A percentile compares a stretch with the other conserved stretches of the same genome.
Conservation (phyloP, 2,329 filamentous ascomycete species). For the Ophiosphaerella narmari region DNA sequence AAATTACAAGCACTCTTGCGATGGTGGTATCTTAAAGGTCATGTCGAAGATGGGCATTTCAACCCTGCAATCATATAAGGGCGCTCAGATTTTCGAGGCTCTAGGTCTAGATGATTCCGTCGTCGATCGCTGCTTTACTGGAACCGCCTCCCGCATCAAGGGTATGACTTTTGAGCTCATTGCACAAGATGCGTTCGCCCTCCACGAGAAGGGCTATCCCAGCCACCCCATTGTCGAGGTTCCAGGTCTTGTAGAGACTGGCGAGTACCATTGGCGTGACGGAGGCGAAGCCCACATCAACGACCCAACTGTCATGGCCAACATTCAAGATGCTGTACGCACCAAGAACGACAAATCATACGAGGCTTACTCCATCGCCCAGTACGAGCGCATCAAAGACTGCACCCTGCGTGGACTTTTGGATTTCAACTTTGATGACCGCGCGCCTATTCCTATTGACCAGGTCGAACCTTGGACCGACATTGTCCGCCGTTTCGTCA, state of each 20-base stretch:
- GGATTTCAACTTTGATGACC: constrained; percentile 93
- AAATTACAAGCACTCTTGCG: constrained; percentile 96
- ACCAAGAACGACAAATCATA: constrained; percentile 99
- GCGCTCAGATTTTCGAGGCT: constrained; percentile 96
- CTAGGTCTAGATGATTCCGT: constrained; percentile 91
- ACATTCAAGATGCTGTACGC: constrained; percentile 94
- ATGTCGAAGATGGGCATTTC: constrained; percentile 99
- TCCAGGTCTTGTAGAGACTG: constrained; percentile 84
- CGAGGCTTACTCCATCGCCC: constrained; percentile 89
- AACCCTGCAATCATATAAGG: constrained; percentile 94
- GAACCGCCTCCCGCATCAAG: constrained; percentile 91
- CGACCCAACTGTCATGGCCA: constrained; percentile 91
- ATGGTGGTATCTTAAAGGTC: constrained; percentile 95
- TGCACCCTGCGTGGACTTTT: constrained; percentile 93
- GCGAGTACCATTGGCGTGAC: constrained; percentile 98
- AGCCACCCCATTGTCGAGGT: constrained; percentile 76
- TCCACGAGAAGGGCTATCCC: constrained; percentile 92
- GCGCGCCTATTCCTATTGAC: constrained; percentile 84
- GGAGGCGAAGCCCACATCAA: constrained; percentile 95
- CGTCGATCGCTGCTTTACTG: constrained; percentile 91
- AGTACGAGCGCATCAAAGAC: constrained; percentile 95
- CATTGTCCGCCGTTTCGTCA: constrained; percentile 94
- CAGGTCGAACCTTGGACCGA: constrained; percentile 98
- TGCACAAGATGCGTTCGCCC: constrained; percentile 89
- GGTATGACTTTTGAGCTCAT: constrained; percentile 93